A percentile compares a stretch with the other conserved stretches of the same genome.
Evolutionary conservation across 306 rosid species (phyloP).

Genomic region (Cucurbita pepo): DNA sequence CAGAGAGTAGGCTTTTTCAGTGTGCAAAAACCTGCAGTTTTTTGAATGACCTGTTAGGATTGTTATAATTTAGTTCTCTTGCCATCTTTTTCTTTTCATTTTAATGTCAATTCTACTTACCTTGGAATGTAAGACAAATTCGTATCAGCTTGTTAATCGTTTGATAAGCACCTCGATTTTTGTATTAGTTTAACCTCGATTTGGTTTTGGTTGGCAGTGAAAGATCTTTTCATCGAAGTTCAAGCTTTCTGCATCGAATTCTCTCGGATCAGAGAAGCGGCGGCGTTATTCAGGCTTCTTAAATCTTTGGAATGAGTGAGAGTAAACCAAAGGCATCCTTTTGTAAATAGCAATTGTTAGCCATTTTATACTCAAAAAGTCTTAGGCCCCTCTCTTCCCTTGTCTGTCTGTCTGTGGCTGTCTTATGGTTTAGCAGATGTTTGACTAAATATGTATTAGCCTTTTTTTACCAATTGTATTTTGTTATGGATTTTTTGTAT

Average conservation of each 20-base stretch:
- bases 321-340: neutral
- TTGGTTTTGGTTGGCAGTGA: conserved; percentile 35
- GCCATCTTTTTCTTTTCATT: neutral
- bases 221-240: conserved; percentile 85
- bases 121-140: too few species aligned
- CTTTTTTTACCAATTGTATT: neutral
- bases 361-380: neutral
- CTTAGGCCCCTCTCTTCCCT: neutral
- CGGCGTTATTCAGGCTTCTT: conserved; percentile 79
- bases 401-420: neutral
- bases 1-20: neutral
- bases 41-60: neutral
- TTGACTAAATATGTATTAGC: neutral
- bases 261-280: conserved; percentile 87
- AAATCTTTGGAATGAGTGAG: conserved; percentile 56
- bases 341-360: conserved; percentile 6
- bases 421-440: neutral
- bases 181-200: neutral
- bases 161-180: neutral
- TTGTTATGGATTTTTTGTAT: neutral
- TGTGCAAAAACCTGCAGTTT: too few species aligned
- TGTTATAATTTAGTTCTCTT: neutral
- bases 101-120: neutral
- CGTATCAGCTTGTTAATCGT: neutral
- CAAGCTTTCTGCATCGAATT: conserved; percentile 93